Percentiles rank a stretch among this genome's conserved stretches.
Evolutionary conservation across 805 yeast genomes (phyloP).

Genomic region (Scheffersomyces stipitis): DNA sequence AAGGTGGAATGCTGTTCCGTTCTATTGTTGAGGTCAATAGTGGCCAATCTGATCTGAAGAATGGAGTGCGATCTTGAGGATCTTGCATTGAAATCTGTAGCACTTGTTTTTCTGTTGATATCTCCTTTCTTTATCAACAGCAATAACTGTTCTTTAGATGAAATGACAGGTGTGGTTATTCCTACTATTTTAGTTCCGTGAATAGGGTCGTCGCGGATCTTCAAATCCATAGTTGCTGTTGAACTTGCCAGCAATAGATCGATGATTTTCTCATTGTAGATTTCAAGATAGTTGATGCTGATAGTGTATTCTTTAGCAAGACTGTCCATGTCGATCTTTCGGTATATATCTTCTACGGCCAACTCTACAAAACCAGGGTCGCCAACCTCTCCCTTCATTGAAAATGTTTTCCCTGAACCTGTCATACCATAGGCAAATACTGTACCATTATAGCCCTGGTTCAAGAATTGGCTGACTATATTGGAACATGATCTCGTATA

Average conservation of each 20-base stretch:
- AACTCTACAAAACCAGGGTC: slow-evolving; percentile 74
- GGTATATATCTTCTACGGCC: slow-evolving; percentile 62
- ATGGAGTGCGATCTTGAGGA: slow-evolving; percentile 93
- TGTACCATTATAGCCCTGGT: slow-evolving; percentile 80
- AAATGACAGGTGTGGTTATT: slow-evolving; percentile 59
- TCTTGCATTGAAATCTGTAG: slow-evolving; percentile 85
- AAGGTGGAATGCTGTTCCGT: slow-evolving; percentile 55
- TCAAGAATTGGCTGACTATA: slow-evolving; percentile 52
- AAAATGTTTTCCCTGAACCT: slow-evolving; percentile 86
- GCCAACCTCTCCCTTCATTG: slow-evolving; percentile 70
- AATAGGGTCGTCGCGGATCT: slow-evolving; percentile 71
- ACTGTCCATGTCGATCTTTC: slow-evolving; percentile 33
- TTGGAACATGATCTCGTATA: slow-evolving; percentile 56
- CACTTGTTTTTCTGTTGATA: slow-evolving; percentile 71
- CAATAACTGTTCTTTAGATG: slow-evolving; percentile 58
- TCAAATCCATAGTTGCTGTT: slow-evolving; percentile 52
- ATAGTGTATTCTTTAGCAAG: slow-evolving; percentile 42
- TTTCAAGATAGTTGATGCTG: slow-evolving; percentile 74
- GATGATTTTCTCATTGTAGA: slow-evolving; percentile 82
- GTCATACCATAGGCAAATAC: slow-evolving; percentile 95
- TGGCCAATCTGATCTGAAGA: slow-evolving; percentile 61
- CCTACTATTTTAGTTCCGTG: slow-evolving; percentile 78
- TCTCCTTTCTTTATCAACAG: slow-evolving; percentile 68
- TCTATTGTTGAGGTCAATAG: slow-evolving; percentile 41
- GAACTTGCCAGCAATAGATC: slow-evolving; percentile 56